Conservation (phyloP, 2,329 filamentous ascomycete species). For the Aspergillus fijiensis region DNA sequence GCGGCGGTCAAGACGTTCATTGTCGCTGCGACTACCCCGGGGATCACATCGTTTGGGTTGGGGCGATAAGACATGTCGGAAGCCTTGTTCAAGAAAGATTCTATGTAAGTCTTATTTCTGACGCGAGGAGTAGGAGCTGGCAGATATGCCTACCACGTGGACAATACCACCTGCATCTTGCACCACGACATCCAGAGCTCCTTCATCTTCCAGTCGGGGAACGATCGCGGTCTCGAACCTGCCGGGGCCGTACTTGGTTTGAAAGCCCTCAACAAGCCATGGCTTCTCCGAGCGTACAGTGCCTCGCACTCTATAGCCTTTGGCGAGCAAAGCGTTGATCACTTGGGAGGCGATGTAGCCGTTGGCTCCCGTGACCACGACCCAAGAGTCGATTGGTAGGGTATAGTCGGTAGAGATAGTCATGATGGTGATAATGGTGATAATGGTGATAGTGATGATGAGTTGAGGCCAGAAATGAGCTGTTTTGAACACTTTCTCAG, state of each 20-base stretch:
- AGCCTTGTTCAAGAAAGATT: conserved; percentile 6
- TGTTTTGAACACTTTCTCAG: no score
- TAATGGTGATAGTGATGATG: no score
- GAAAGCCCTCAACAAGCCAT: conserved; percentile 39
- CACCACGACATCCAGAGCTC: conserved; percentile 43
- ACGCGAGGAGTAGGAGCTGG: no score
- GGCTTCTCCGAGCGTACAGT: conserved; percentile 42
- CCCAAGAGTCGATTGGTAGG: neutral
- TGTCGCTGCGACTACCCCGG: no score
- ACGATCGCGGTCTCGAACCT: conserved; percentile 44
- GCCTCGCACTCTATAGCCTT: conserved; percentile 48
- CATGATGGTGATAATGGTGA: no score
- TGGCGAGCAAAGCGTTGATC: conserved; percentile 40
- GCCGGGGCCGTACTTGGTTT: conserved; percentile 22
- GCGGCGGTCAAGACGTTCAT: no score
- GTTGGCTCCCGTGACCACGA: conserved; percentile 51
- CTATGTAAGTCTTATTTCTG: neutral
- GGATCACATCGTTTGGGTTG: conserved; percentile 41
- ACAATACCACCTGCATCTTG: conserved; percentile 36
- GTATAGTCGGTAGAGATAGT: neutral
- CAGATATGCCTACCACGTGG: conserved; percentile 17
- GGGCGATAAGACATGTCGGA: conserved; percentile 31
- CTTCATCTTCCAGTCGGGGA: conserved; percentile 36
- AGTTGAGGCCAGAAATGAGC: no score
- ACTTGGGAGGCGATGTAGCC: conserved; percentile 49